These are phyloP conservation scores for Potentilla sterilis DNA, from an alignment of 306 rosid genomes.

Conservation along the genomic window DNA sequence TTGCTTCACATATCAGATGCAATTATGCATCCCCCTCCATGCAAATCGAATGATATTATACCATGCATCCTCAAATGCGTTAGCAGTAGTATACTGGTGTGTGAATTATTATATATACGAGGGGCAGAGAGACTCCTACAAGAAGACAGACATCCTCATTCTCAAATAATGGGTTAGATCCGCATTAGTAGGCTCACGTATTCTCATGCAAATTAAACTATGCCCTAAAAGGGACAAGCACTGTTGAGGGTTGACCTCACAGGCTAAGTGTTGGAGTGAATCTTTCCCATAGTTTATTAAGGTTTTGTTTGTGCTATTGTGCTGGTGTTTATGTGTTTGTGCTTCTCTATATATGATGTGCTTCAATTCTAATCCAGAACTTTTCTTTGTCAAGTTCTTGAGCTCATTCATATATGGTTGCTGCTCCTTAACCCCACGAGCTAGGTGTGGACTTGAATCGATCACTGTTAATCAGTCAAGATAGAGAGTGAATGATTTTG, in stretches of 20 bases:
- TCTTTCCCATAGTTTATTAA: constrained; percentile 17
- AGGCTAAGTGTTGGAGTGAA: constrained; percentile 41
- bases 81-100: not conserved
- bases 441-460: not conserved
- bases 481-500: not conserved
- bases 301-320: constrained; percentile 4
- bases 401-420: not conserved
- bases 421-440: not conserved
- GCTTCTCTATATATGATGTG: not conserved
- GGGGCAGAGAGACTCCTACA: constrained; percentile 14
- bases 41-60: too few species aligned
- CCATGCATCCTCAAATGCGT: not conserved
- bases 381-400: not conserved
- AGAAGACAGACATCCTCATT: constrained; percentile 81
- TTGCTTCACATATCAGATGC: not conserved
- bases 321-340: constrained; percentile 2
- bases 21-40: not conserved
- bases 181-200: constrained; percentile 63
- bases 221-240: constrained; percentile 22
- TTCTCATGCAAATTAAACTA: constrained; percentile 42
- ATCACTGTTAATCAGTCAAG: not conserved
- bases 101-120: constrained; percentile 1
- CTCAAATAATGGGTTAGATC: constrained; percentile 58
- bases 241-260: constrained; percentile 58
- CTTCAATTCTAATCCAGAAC: not conserved